Evolutionary conservation across 805 yeast genomes (phyloP).

Genomic region (Ogataea populi-albae): DNA sequence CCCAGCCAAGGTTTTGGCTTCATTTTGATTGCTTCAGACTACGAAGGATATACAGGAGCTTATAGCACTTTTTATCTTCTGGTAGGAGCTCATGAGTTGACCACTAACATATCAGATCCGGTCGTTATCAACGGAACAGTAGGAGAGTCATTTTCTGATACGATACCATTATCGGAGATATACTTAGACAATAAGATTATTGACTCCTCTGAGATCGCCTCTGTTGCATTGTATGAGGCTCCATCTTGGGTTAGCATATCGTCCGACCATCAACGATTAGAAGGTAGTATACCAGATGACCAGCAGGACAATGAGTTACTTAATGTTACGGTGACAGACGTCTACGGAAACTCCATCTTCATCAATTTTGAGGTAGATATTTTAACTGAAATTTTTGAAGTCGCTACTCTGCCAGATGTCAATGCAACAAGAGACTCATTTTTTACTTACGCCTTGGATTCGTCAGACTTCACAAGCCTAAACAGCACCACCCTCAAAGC

Average conservation of each 20-base stretch:
- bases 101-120: conserved; percentile 59
- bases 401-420: conserved; percentile 48
- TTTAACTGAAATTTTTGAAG: conserved; percentile 53
- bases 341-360: conserved; percentile 56
- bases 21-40: conserved; percentile 76
- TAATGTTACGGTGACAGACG: conserved; percentile 56
- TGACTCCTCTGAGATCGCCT: conserved; percentile 49
- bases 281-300: conserved; percentile 56
- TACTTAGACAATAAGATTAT: conserved; percentile 60
- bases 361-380: conserved; percentile 57
- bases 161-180: conserved; percentile 62
- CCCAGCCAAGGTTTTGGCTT: conserved; percentile 75
- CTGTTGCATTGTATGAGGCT: conserved; percentile 44
- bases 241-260: conserved; percentile 60
- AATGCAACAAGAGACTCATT: conserved; percentile 67
- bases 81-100: conserved; percentile 85
- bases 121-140: conserved; percentile 66
- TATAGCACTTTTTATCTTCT: conserved; percentile 66
- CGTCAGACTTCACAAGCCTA: conserved; percentile 55
- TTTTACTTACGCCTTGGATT: conserved; percentile 54
- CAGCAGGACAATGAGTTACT: conserved; percentile 40
- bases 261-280: conserved; percentile 35
- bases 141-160: conserved; percentile 49
- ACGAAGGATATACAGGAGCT: conserved; percentile 68
- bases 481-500: conserved; percentile 48